Percentiles rank a stretch among this genome's conserved stretches.
phyloP scores from a whole-genome alignment of 176 grass and related monocot species.

The Juncus inflexus region DNA sequence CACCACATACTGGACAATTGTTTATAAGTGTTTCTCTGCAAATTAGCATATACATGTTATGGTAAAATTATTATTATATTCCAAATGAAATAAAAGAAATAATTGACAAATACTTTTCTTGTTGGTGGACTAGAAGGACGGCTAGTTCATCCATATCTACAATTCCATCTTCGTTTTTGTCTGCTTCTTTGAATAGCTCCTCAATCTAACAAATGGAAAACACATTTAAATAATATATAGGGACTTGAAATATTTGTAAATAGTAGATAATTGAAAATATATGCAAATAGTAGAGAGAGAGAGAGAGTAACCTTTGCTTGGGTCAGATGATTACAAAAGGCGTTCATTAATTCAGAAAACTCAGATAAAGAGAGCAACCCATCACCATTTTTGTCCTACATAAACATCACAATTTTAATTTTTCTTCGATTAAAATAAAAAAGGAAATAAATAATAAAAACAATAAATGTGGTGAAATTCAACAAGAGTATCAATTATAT shows the following conservation, averaged over 20 bases:
- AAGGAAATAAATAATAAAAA: conserved; percentile 19
- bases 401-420: conserved; percentile 12
- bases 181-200: conserved; percentile 78
- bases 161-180: conserved; percentile 84
- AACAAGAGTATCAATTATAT: neutral
- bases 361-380: conserved; percentile 64
- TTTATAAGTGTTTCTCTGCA: conserved; percentile 94
- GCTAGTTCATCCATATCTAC: conserved; percentile 96
- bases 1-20: conserved; percentile 92
- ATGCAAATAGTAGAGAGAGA: neutral
- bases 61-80: too few relatives aligned
- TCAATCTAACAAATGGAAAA: conserved; percentile 47
- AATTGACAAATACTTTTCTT: conserved; percentile 58
- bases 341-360: conserved; percentile 84
- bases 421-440: neutral
- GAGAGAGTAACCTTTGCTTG: conserved; percentile 57
- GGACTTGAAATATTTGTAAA: too few relatives aligned
- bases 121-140: conserved; percentile 65
- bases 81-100: too few relatives aligned
- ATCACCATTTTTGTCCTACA: conserved; percentile 77
- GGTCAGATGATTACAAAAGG: conserved; percentile 76
- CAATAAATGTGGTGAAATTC: neutral
- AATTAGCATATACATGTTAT: conserved; percentile 20
- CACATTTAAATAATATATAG: neutral
- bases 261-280: conserved; percentile 12